These are phyloP conservation scores for Kodamaea arcana DNA, from an alignment of 1,139 yeast genomes.

Conservation along the genomic window DNA sequence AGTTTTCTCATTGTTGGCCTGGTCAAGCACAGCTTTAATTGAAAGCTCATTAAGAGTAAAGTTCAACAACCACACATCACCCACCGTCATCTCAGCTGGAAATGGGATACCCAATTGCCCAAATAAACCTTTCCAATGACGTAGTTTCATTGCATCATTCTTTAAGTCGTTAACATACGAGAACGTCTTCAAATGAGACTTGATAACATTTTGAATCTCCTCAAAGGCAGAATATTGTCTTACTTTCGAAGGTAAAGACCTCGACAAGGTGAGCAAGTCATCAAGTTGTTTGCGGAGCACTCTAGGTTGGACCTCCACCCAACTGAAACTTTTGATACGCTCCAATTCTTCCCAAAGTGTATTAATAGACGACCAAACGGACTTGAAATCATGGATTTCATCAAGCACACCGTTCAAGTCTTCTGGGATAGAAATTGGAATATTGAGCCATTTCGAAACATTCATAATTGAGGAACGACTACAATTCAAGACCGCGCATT, in stretches of 20 bases:
- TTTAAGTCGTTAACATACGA: conserved; percentile 48
- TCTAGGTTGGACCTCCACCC: conserved; percentile 51
- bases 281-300: conserved; percentile 51
- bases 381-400: conserved; percentile 55
- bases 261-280: conserved; percentile 41
- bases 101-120: conserved; percentile 18
- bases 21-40: conserved; percentile 49
- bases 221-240: conserved; percentile 72
- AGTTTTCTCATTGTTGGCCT: conserved; percentile 71
- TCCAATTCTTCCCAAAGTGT: conserved; percentile 51
- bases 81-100: conserved; percentile 29
- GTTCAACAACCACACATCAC: conserved; percentile 60
- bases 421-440: conserved; percentile 29
- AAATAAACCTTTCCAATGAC: conserved; percentile 65
- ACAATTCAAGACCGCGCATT: conserved; percentile 17
- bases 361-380: conserved; percentile 66
- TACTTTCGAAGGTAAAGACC: conserved; percentile 54
- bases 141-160: conserved; percentile 53
- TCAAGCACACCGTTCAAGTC: conserved; percentile 31
- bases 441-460: conserved; percentile 41
- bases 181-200: conserved; percentile 35
- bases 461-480: conserved; percentile 24
- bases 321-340: conserved; percentile 38
- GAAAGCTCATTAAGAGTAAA: conserved; percentile 41
- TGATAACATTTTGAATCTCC: conserved; percentile 47